A percentile compares a stretch with the other conserved stretches of the same genome.
Evolutionary conservation across 1,284 basidiomycete species (phyloP).

Genomic region (Puccinia triticina): DNA sequence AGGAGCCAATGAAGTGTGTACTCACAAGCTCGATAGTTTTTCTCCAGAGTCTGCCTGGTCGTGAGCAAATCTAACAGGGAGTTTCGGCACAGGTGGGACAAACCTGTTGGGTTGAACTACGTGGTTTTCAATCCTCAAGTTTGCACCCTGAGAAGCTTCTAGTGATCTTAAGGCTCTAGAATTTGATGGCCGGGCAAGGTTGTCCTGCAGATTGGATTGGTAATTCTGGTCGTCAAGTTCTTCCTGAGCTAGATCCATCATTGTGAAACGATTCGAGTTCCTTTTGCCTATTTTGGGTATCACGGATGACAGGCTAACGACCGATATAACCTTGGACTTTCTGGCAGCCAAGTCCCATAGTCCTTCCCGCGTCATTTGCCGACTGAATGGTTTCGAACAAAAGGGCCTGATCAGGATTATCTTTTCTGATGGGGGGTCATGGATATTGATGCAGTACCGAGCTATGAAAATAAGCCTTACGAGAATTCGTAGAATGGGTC

Average conservation of each 20-base stretch:
- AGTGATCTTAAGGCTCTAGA: background rate
- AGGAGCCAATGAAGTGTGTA: background rate
- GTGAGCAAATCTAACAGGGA: background rate
- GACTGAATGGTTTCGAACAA: background rate
- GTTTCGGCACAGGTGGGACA: constrained; percentile 3
- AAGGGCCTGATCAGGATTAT: background rate
- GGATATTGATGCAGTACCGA: too few relatives aligned
- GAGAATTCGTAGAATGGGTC: constrained; percentile 27
- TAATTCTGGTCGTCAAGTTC: constrained; percentile 12
- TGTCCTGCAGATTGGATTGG: background rate
- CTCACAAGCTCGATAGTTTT: constrained; percentile 19
- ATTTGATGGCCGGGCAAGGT: background rate
- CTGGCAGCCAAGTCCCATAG: constrained; percentile 17
- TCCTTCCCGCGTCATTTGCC: constrained; percentile 7
- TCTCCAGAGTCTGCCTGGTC: background rate
- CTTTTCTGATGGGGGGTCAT: too few relatives aligned
- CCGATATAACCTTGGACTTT: constrained; percentile 27
- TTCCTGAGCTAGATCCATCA: constrained; percentile 14
- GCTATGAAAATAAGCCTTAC: constrained; percentile 4
- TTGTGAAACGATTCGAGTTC: constrained; percentile 7
- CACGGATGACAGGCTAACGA: constrained; percentile 18
- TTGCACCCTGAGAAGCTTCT: background rate
- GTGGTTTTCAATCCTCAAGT: background rate
- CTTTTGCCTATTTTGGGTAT: constrained; percentile 4
- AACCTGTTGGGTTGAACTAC: background rate